Evolutionary conservation across 257 asterid species (phyloP).

Genomic region (Jaltomata sinuosa): DNA sequence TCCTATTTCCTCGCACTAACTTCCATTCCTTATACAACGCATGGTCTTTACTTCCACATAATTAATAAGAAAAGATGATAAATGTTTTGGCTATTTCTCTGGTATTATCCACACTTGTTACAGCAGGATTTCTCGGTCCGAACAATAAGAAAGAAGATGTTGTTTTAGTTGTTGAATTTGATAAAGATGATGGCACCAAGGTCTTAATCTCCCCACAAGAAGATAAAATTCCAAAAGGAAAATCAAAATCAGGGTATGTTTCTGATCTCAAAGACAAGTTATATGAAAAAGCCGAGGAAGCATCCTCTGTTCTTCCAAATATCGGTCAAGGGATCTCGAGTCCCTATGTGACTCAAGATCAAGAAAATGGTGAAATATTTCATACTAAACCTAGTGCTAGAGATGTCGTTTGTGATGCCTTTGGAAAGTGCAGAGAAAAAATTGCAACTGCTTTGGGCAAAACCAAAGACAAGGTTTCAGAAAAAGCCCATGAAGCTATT

Average conservation of each 20-base stretch:
- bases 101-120: conserved; percentile 15
- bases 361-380: background rate
- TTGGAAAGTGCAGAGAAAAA: conserved; percentile 23
- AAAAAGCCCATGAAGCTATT: conserved; percentile 13
- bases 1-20: background rate
- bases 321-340: background rate
- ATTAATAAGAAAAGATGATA: conserved; percentile 10
- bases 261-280: conserved; percentile 3
- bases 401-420: conserved; percentile 24
- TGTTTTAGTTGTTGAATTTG: conserved; percentile 30
- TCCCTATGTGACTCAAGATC: background rate
- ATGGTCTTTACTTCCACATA: background rate
- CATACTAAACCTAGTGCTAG: background rate
- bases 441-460: conserved; percentile 10
- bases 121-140: conserved; percentile 14
- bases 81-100: conserved; percentile 19
- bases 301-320: background rate
- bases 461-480: conserved; percentile 8
- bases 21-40: background rate
- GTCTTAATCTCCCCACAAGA: conserved; percentile 22
- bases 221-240: background rate
- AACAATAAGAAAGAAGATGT: background rate
- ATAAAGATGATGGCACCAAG: conserved; percentile 11
- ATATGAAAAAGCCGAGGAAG: conserved; percentile 9
- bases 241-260: background rate